phyloP scores from a whole-genome alignment of 2,329 filamentous ascomycete genomes.

The Plenodomus lindquistii region DNA sequence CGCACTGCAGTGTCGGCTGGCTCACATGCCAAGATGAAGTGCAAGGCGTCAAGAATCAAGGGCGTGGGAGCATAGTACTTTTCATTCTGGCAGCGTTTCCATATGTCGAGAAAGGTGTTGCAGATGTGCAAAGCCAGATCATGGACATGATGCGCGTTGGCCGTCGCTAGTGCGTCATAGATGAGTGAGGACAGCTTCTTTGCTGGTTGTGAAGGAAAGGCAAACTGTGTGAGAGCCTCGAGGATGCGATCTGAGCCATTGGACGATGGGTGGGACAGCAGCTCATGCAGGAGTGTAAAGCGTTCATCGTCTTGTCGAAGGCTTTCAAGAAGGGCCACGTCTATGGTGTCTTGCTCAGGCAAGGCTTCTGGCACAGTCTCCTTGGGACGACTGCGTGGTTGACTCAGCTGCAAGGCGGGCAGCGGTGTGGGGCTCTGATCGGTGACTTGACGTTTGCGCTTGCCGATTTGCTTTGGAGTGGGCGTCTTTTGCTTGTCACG shows the following conservation, averaged over 20 bases:
- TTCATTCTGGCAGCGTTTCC: conserved; percentile 69
- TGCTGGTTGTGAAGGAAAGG: conserved; percentile 62
- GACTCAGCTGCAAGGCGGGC: conserved; percentile 56
- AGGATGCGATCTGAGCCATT: conserved; percentile 65
- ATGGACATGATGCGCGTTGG: conserved; percentile 54
- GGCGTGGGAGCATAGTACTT: conserved; percentile 65
- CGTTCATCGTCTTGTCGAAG: conserved; percentile 45
- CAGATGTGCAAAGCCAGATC: conserved; percentile 67
- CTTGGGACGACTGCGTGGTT: conserved; percentile 45
- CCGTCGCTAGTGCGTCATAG: conserved; percentile 66
- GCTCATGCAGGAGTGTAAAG: conserved; percentile 58
- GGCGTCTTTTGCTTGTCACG: conserved; percentile 53
- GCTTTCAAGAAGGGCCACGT: conserved; percentile 41
- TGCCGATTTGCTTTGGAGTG: conserved; percentile 66
- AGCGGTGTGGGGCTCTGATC: conserved; percentile 67
- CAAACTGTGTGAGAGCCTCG: conserved; percentile 67
- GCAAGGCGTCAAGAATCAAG: conserved; percentile 66
- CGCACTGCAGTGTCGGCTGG: conserved; percentile 62
- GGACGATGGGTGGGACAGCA: conserved; percentile 65
- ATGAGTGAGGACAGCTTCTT: conserved; percentile 67
- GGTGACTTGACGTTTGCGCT: conserved; percentile 66
- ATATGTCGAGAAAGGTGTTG: conserved; percentile 66
- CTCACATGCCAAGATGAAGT: conserved; percentile 66
- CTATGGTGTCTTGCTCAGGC: conserved; percentile 9
- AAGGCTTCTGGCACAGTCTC: conserved; percentile 22